phyloP scores from a whole-genome alignment of 805 yeast species.

The Candida krabiensis region DNA sequence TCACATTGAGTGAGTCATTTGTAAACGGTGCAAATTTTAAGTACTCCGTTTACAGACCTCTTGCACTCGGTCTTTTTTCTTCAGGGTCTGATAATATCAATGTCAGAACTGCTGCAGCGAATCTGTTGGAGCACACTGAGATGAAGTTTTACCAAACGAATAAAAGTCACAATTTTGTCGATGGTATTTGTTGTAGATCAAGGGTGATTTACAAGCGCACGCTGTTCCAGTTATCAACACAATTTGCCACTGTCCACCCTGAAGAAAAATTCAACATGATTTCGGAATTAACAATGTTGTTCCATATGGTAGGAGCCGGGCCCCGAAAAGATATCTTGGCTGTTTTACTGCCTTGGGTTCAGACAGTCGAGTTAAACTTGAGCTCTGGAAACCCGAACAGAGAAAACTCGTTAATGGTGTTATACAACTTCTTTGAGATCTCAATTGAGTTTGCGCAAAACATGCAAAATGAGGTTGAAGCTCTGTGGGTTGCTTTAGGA shows the following conservation, averaged over 20 bases:
- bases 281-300: constrained; percentile 69
- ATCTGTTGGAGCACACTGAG: constrained; percentile 68
- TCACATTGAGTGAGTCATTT: constrained; percentile 66
- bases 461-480: constrained; percentile 86
- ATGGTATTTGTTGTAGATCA: constrained; percentile 71
- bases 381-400: constrained; percentile 34
- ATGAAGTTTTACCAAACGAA: constrained; percentile 53
- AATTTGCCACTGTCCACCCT: constrained; percentile 63
- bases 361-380: constrained; percentile 62
- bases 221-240: constrained; percentile 72
- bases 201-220: constrained; percentile 87
- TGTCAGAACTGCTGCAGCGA: constrained; percentile 72
- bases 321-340: constrained; percentile 78
- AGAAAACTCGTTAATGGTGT: constrained; percentile 59
- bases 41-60: constrained; percentile 59
- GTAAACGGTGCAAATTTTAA: constrained; percentile 48
- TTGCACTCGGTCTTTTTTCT: constrained; percentile 76
- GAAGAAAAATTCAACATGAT: constrained; percentile 61
- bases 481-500: constrained; percentile 94
- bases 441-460: constrained; percentile 73
- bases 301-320: constrained; percentile 56
- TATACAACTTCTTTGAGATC: constrained; percentile 79
- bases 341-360: constrained; percentile 90
- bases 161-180: constrained; percentile 57
- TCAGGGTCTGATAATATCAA: constrained; percentile 70